Evolutionary conservation across 2,329 filamentous ascomycete species (phyloP), one percentile per base, ranked within the genome.

Genomic region (Colletotrichum sp.): DNA sequence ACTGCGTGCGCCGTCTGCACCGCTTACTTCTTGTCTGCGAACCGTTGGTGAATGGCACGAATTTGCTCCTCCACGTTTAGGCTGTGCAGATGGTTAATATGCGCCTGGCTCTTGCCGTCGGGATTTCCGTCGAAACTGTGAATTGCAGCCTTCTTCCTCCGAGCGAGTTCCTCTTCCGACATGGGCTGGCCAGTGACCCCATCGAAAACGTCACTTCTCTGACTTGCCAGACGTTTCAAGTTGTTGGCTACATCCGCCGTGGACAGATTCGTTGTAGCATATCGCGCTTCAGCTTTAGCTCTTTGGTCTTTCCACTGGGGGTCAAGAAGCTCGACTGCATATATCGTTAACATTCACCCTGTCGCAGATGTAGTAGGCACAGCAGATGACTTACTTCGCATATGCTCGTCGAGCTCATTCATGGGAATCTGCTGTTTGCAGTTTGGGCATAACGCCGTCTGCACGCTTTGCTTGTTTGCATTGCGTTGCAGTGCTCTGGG

Each of bases 221-320:
- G 95, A 79, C 95, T 96, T 28, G 96, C 96, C 68, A 99, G 89
- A n/a, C 96, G 93, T 88, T 99, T 99, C 78, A 99, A 90, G 83
- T 99, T 98, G 84, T 95, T 96, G 68, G 96, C 96, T 62, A 98
- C 95, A 80, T 99, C 96, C 39, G 91, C 92, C 5, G 95, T 96
- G 1, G 94, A 95, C 12, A 98, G 86, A 80, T 98, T 98, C 12
- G 96, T 98, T 1, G 95, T 96, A 2, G 95, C 92, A 78, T 94
- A 95, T 77, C 96, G 93, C 15, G 94, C 92, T 62, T 98, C 95
- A 18, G 95, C 93, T 84, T 98, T 98, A 74, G 95, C 94, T 80
- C 96, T 95, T 84, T 99, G 96, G 83, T 98, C 96, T 84, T 98
- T 98, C 96, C 96, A 99, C 75, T 94, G 92, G 1, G 96, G 96